These are phyloP conservation scores for Corinectria fuckeliana DNA, from an alignment of 2,329 filamentous ascomycete genomes.

Conservation along the genomic window DNA sequence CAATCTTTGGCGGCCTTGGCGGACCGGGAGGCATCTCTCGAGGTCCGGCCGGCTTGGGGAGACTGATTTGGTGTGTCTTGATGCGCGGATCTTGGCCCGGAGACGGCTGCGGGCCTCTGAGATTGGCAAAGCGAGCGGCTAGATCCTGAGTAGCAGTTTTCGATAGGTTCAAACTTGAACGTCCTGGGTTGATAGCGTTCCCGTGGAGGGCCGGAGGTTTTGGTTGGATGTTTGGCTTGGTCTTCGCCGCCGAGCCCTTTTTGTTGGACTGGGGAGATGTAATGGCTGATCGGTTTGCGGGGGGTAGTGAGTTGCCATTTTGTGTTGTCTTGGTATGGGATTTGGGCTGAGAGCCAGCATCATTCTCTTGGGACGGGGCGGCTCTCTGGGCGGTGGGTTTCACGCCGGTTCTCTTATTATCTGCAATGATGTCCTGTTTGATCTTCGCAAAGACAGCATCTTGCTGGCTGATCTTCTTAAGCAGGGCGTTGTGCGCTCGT, in stretches of 20 bases:
- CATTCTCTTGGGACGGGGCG: conserved; percentile 23
- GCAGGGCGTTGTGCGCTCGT: conserved; percentile 56
- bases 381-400: conserved; percentile 45
- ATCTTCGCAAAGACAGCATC: conserved; percentile 61
- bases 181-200: conserved; percentile 52
- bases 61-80: conserved; percentile 53
- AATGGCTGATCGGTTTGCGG: conserved; percentile 23
- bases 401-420: conserved; percentile 68
- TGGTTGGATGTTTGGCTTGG: conserved; percentile 62
- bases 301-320: conserved; percentile 19
- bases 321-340: conserved; percentile 25
- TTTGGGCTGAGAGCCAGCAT: conserved; percentile 11
- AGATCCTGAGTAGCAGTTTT: conserved; percentile 55
- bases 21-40: conserved; percentile 59
- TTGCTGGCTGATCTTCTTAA: conserved; percentile 56
- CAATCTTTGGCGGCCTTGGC: conserved; percentile 52
- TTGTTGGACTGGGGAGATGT: conserved; percentile 24
- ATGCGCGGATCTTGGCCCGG: conserved; percentile 60
- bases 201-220: conserved; percentile 73
- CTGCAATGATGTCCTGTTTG: conserved; percentile 65
- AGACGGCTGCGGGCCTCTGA: conserved; percentile 53
- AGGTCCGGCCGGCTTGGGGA: conserved; percentile 52
- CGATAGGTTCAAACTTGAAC: conserved; percentile 35
- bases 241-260: conserved; percentile 36
- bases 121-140: conserved; percentile 62